Base-by-base conservation (phyloP, 2,329 filamentous ascomycete species). In the Grosmannia huntii region DNA sequence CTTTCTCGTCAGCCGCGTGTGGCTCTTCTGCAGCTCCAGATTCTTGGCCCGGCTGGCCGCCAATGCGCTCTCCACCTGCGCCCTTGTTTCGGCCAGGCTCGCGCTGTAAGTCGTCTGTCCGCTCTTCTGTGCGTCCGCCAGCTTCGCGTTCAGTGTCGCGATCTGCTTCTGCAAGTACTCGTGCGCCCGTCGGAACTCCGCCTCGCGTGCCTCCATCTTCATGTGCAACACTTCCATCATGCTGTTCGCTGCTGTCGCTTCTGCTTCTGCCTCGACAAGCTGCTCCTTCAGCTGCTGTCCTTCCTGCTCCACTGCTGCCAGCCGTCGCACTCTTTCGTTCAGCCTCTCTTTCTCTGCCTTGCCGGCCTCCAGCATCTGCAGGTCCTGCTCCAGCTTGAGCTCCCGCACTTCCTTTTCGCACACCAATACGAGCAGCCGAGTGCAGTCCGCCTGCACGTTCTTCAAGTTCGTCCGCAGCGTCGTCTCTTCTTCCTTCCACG, bases 351-450 rank as follows among this genome's bases (percentile, higher is more conserved):
- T 71, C 64, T 88, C 83, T 54, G 78, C 76, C 3, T 81, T 73
- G 56, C 81, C 80, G 19, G 80, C 76, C 65, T 87, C 80, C 38
- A 85, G 76, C 12, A 82, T 79, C 64, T 84, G 78, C 63, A 85
- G 74, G 58, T 82, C 80, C 65, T 89, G 85, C 60, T 82, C 77
- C 59, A 80, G 77, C 57, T 77, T 77, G 36, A 86, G 70, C 65
- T 89, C 86, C 60, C 83, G 81, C 6, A 84, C 81, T 69, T 94
- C 88, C 0, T 80, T 82, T 36, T 83, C 80, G 44, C 85, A 82
- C 0, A 92, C 76, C 5, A 89, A 73, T 62, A 78, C 76, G 53
- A 81, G 80, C 21, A 94, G 73, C 59, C 83, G 82, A 21, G 84
- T 80, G 49, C 78, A 78, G 64, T 91, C 86, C 5, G 75, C 73